These are phyloP conservation scores for Didymella exigua DNA, from an alignment of 2,329 filamentous ascomycete genomes.

Conservation along the genomic window DNA sequence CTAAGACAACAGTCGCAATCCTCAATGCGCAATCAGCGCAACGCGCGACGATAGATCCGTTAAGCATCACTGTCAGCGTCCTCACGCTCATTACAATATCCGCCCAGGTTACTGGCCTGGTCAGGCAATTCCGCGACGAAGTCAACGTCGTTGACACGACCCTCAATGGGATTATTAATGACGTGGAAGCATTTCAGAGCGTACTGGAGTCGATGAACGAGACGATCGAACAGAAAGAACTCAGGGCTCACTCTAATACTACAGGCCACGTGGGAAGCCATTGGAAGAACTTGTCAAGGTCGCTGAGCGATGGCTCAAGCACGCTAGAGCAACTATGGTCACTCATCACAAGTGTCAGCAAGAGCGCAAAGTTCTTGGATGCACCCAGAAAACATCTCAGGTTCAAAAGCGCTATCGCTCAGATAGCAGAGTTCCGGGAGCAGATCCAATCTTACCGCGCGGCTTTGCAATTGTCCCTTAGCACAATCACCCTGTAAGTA, in stretches of 20 bases:
- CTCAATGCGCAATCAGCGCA: conserved; percentile 1
- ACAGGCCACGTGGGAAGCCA: conserved; percentile 32
- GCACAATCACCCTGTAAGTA: conserved; percentile 33
- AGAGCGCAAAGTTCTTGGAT: conserved; percentile 24
- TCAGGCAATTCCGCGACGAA: conserved; percentile 29
- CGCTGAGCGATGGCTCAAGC: conserved; percentile 27
- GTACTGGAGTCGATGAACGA: conserved; percentile 33
- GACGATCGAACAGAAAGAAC: conserved; percentile 28
- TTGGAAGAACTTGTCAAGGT: conserved; percentile 31
- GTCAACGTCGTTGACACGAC: conserved; percentile 27
- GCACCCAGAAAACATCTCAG: conserved; percentile 27
- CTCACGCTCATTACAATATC: conserved; percentile 28
- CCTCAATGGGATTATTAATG: conserved; percentile 26
- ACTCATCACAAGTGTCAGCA: conserved; percentile 26
- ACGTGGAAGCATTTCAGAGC: conserved; percentile 28
- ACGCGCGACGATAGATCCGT: conserved; percentile 22
- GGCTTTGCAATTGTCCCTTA: conserved; percentile 30
- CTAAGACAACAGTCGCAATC: neutral
- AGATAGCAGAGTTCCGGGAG: conserved; percentile 25
- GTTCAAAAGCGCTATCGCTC: conserved; percentile 23
- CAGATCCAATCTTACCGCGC: conserved; percentile 32
- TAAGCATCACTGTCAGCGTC: conserved; percentile 27
- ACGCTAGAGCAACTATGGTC: conserved; percentile 23
- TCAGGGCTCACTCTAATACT: conserved; percentile 19
- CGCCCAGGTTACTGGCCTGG: conserved; percentile 20